Evolutionary conservation across 352 stramenopile genomes (phyloP).

Genomic region (Phytophthora rubi): DNA sequence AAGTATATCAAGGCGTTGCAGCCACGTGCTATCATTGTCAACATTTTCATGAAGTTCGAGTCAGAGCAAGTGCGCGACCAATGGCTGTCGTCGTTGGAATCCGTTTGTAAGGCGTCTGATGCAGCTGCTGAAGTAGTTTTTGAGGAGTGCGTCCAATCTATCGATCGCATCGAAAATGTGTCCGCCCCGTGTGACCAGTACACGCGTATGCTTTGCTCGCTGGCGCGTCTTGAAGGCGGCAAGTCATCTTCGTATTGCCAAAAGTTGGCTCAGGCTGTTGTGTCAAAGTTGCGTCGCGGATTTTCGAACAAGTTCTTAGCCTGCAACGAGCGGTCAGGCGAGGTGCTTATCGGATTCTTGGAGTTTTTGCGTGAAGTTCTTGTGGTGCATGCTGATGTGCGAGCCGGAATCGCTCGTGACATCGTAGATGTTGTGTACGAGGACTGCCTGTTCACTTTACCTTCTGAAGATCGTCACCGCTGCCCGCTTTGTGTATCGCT

Average conservation of each 20-base stretch:
- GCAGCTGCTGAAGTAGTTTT: conserved; percentile 58
- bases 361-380: conserved; percentile 83
- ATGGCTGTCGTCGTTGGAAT: conserved; percentile 84
- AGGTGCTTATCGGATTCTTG: conserved; percentile 78
- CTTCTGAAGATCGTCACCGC: conserved; percentile 63
- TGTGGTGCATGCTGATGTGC: conserved; percentile 54
- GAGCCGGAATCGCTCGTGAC: conserved; percentile 58
- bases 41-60: conserved; percentile 66
- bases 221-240: conserved; percentile 65
- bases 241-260: conserved; percentile 54
- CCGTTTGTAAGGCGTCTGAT: conserved; percentile 62
- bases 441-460: conserved; percentile 84
- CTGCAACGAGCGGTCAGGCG: conserved; percentile 68
- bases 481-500: conserved; percentile 78
- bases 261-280: conserved; percentile 54
- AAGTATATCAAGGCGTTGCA: conserved; percentile 67
- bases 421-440: conserved; percentile 87
- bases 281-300: conserved; percentile 66
- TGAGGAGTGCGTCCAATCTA: conserved; percentile 70
- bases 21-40: conserved; percentile 52
- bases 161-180: conserved; percentile 71
- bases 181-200: conserved; percentile 74
- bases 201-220: conserved; percentile 68
- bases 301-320: conserved; percentile 86
- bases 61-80: conserved; percentile 86